These are phyloP conservation scores for Diplodia seriata DNA, from an alignment of 2,329 filamentous ascomycete species.

Conservation along the genomic window DNA sequence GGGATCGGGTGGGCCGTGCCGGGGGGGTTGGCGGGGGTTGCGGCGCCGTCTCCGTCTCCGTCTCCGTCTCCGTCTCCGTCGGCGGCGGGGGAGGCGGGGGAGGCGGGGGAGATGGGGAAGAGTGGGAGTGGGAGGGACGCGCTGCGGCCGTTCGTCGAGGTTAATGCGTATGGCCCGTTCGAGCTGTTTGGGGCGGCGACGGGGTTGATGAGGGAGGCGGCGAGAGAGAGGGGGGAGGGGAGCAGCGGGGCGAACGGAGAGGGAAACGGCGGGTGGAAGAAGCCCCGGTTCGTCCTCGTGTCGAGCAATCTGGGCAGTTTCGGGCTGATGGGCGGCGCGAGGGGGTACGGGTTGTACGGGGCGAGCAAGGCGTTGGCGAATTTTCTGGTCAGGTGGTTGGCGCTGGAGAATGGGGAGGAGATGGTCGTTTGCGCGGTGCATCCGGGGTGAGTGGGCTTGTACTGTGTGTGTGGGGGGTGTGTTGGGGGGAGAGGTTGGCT, in stretches of 20 bases:
- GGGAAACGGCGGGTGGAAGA: slow-evolving; percentile 7
- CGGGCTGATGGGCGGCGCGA: slow-evolving; percentile 32
- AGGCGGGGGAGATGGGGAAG: no score
- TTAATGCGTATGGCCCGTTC: slow-evolving; percentile 37
- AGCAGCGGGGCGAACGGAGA: no score
- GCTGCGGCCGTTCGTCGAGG: slow-evolving; percentile 34
- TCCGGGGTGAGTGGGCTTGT: slow-evolving; percentile 35
- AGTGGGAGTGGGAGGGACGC: slow-evolving; percentile 18
- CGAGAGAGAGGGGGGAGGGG: background rate
- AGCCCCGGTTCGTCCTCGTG: slow-evolving; percentile 36
- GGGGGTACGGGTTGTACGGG: slow-evolving; percentile 34
- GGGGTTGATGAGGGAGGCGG: slow-evolving; percentile 32
- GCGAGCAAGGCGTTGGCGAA: slow-evolving; percentile 38
- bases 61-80: no score
- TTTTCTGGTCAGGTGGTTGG: slow-evolving; percentile 37
- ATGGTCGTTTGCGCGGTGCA: slow-evolving; percentile 35
- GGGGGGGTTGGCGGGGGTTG: no score
- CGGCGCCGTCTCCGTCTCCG: background rate
- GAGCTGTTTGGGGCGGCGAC: slow-evolving; percentile 36
- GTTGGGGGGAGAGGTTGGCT: background rate
- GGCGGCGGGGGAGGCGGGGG: no score
- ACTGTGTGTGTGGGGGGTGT: no score
- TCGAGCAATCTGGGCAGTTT: slow-evolving; percentile 35
- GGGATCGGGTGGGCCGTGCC: slow-evolving; percentile 37
- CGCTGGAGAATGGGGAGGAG: slow-evolving; percentile 35